A percentile compares a stretch with the other conserved stretches of the same genome.
Conservation (phyloP, 306 rosid genomes). For the Cyamopsis tetragonoloba region DNA sequence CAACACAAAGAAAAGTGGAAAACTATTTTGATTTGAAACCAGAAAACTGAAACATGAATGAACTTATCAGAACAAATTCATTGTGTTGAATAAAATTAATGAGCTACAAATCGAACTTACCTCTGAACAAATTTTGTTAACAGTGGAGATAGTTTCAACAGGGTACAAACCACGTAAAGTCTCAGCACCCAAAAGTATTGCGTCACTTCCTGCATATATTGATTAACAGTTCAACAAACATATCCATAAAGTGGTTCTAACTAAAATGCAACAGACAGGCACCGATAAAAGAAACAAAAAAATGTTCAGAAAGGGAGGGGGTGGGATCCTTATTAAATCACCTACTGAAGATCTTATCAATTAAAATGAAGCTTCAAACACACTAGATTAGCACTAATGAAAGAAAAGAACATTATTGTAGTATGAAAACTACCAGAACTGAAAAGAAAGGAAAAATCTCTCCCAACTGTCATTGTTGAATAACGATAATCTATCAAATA, state of each 20-base stretch:
- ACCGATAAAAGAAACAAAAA: background rate
- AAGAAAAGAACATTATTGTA: background rate
- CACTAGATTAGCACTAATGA: background rate
- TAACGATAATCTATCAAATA: background rate
- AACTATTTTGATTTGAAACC: background rate
- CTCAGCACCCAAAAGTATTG: constrained; percentile 97
- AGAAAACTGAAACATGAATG: constrained; percentile 21
- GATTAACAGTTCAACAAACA: constrained; percentile 21
- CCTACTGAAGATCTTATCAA: background rate
- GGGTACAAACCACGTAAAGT: constrained; percentile 97
- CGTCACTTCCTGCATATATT: constrained; percentile 85
- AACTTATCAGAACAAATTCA: constrained; percentile 4
- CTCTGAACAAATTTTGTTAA: constrained; percentile 94
- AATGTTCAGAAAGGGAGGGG: background rate
- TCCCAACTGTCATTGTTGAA: background rate
- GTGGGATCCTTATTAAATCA: background rate
- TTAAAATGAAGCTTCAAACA: background rate
- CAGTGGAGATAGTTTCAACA: constrained; percentile 88
- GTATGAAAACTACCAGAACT: background rate
- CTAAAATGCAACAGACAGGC: constrained; percentile 1
- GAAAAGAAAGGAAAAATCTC: background rate
- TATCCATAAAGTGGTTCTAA: background rate
- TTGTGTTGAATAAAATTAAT: background rate
- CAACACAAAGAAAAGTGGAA: background rate
- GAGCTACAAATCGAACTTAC: constrained; percentile 31